phyloP scores from a whole-genome alignment of 805 yeast genomes.

The Yarrowia divulgata region DNA sequence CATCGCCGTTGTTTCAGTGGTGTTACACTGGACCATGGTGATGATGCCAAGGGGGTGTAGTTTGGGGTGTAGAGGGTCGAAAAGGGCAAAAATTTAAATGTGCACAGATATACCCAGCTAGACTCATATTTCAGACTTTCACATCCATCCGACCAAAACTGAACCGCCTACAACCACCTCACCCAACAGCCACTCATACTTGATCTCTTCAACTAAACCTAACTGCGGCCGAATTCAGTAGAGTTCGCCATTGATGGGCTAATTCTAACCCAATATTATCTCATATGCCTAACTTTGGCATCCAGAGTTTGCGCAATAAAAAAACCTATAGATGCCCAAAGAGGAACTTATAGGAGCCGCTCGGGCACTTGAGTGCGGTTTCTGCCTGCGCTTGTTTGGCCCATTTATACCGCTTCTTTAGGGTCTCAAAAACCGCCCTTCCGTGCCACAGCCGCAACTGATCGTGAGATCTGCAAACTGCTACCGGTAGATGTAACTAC shows the following conservation, averaged over 20 bases:
- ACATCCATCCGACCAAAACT: too few relatives aligned
- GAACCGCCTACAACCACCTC: neutral
- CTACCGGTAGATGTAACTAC: too few relatives aligned
- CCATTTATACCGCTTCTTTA: neutral
- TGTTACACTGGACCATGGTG: neutral
- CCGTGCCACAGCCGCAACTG: neutral
- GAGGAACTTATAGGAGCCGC: neutral
- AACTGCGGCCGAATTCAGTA: constrained; percentile 5
- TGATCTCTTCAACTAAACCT: neutral
- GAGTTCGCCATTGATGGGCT: neutral
- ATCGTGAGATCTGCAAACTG: neutral
- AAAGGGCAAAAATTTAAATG: too few relatives aligned
- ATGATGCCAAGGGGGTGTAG: neutral
- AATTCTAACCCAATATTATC: neutral
- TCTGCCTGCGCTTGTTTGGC: neutral
- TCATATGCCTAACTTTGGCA: neutral
- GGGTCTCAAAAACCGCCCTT: neutral
- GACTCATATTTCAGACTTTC: neutral
- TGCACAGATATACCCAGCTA: too few relatives aligned
- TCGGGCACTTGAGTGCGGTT: neutral
- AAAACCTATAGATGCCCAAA: constrained; percentile 9
- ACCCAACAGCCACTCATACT: neutral
- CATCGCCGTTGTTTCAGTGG: neutral
- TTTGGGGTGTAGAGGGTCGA: too few relatives aligned
- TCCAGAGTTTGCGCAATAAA: constrained; percentile 14